Base-by-base conservation (phyloP, 2,329 filamentous ascomycete genomes). In the Monosporascus sp. region DNA sequence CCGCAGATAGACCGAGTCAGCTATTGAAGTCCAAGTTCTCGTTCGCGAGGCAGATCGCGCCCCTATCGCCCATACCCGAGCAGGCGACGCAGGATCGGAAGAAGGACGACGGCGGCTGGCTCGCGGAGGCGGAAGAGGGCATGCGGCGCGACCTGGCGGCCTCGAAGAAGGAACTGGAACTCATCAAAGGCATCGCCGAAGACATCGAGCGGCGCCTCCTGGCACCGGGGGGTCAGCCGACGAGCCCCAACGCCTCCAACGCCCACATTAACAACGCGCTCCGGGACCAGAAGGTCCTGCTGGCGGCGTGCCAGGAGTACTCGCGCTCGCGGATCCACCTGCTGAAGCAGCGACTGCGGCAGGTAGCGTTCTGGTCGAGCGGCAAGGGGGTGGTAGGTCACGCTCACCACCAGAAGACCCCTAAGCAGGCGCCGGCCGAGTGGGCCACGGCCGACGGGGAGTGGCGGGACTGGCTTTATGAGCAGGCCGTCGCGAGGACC, bases 231-330 rank as follows among this genome's bases (percentile, higher is more conserved):
- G 46, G 31, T 11, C 24, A 37, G 39, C 24, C 38, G 2, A 51
- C n/a, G n/a, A 20, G n/a, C 22, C 31, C 37, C 39, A 14, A 14
- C 4, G 18, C 8, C 39, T 9, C 11, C 39, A 9, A 24, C 20
- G 5, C 3, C 39, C 15, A 20, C 18, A 24, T 6, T 20, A 9
- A 20, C 39, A 43, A 14, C 41, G 41, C 24, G 20, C 49, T 53
- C 11, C 44, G 47, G 38, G 58, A 59, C 5, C 54, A 58, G 27
- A 47, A 56, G 39, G 49, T 60, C 18, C 50, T 59, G 2, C 59
- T 67, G 54, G 55, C 53, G 11, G 60, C 63, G 3, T 67, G 65
- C 20, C 58, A 57, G 11, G 61, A 64, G 47, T 64, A 63, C 45
- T 58, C 60, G 6, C 53, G 57, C 11, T 63, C 60, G 18, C 53